Percentiles rank a stretch among this genome's conserved stretches.
Conservation (phyloP, 306 rosid species). For the Purshia tridentata region DNA sequence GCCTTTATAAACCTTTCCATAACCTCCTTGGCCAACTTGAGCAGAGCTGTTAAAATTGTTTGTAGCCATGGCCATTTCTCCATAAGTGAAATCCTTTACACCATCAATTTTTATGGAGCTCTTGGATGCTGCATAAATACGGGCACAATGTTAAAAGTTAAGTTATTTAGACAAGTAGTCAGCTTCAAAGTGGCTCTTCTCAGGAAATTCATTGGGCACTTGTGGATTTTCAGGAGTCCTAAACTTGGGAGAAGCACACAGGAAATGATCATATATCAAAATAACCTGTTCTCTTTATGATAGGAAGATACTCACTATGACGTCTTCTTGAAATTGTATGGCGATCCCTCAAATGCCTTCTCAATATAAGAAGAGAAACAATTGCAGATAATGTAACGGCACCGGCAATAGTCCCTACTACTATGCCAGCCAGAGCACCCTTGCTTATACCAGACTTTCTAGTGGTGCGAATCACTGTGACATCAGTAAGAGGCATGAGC, state of each 20-base stretch:
- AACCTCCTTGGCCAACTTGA: slow-evolving; percentile 80
- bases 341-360: slow-evolving; percentile 35
- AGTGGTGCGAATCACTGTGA: slow-evolving; percentile 38
- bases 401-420: slow-evolving; percentile 70
- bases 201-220: neutral
- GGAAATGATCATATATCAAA: neutral
- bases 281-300: neutral
- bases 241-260: neutral
- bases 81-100: slow-evolving; percentile 54
- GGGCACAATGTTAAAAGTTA: slow-evolving; percentile 16
- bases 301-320: slow-evolving; percentile 56
- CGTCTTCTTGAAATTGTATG: slow-evolving; percentile 52
- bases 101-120: slow-evolving; percentile 62
- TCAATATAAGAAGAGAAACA: slow-evolving; percentile 59
- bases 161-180: neutral
- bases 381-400: slow-evolving; percentile 63
- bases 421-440: slow-evolving; percentile 66
- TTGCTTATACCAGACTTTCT: slow-evolving; percentile 52
- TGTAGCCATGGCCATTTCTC: slow-evolving; percentile 65
- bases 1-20: slow-evolving; percentile 82
- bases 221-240: neutral
- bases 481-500: slow-evolving; percentile 28
- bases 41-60: slow-evolving; percentile 55
- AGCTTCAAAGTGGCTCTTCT: neutral
- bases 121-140: slow-evolving; percentile 51